These are phyloP conservation scores for Sporothrix brasiliensis DNA, from an alignment of 2,329 filamentous ascomycete species.

Conservation along the genomic window DNA sequence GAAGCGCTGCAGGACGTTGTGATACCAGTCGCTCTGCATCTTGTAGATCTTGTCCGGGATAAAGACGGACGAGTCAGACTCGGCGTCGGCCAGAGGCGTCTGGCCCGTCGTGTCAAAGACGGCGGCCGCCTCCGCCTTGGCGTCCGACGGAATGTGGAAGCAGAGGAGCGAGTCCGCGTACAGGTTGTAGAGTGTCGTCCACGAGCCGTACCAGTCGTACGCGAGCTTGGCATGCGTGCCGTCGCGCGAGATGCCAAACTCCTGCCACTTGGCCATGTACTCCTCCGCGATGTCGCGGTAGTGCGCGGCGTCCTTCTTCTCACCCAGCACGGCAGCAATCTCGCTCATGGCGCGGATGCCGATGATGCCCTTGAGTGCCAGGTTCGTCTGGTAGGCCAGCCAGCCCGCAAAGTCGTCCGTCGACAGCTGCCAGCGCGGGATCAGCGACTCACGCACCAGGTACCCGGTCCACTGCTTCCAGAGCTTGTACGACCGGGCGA, in stretches of 20 bases:
- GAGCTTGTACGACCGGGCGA: constrained; percentile 62
- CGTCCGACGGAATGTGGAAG: constrained; percentile 39
- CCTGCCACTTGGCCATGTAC: constrained; percentile 72
- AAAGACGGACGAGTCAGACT: constrained; percentile 49
- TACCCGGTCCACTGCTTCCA: constrained; percentile 78
- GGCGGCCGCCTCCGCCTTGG: neutral
- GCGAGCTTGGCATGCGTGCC: constrained; percentile 71
- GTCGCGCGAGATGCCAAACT: constrained; percentile 67
- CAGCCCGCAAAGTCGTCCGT: constrained; percentile 80
- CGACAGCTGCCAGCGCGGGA: constrained; percentile 71
- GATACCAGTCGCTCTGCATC: constrained; percentile 80
- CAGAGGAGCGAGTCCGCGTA: constrained; percentile 62
- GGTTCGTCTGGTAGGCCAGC: constrained; percentile 72
- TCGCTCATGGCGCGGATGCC: constrained; percentile 78
- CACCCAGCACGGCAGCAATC: constrained; percentile 62
- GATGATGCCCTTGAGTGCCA: constrained; percentile 76
- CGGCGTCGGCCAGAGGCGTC: constrained; percentile 24
- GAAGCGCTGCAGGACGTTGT: constrained; percentile 75
- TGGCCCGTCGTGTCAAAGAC: constrained; percentile 6
- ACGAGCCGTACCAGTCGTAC: constrained; percentile 76
- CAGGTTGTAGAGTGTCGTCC: constrained; percentile 76
- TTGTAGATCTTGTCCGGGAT: constrained; percentile 76
- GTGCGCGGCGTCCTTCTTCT: constrained; percentile 60
- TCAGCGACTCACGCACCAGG: constrained; percentile 68
- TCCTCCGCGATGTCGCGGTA: constrained; percentile 65